Percentiles rank a stretch among this genome's conserved stretches.
These are phyloP conservation scores for Diaporthe vaccinii DNA, from an alignment of 2,329 filamentous ascomycete species.

Conservation along the genomic window DNA sequence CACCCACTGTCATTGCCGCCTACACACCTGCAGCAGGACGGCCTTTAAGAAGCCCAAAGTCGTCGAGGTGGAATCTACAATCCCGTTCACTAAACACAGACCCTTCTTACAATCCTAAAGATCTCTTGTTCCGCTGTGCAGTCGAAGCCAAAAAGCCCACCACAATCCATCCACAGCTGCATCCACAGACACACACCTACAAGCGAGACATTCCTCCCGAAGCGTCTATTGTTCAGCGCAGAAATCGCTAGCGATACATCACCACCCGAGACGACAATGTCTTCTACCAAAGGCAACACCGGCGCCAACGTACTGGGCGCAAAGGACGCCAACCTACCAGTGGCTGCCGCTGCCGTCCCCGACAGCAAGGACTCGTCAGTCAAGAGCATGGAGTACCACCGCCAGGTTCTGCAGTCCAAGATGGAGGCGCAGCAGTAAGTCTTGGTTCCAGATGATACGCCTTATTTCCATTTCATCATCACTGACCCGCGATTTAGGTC, in stretches of 20 bases:
- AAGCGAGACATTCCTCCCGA: background rate
- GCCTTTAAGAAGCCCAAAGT: slow-evolving; percentile 30
- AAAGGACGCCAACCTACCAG: slow-evolving; percentile 74
- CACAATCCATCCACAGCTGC: background rate
- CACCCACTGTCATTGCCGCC: background rate
- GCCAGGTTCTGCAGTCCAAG: slow-evolving; percentile 80
- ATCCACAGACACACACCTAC: slow-evolving; percentile 3
- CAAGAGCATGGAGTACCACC: slow-evolving; percentile 83
- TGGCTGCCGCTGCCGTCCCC: slow-evolving; percentile 52
- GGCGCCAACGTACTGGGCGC: slow-evolving; percentile 69
- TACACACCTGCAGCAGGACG: background rate
- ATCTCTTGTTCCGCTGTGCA: slow-evolving; percentile 1
- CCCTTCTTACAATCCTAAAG: slow-evolving; percentile 20
- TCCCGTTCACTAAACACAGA: slow-evolving; percentile 6
- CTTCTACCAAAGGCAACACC: slow-evolving; percentile 46
- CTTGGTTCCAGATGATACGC: background rate
- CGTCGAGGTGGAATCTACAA: slow-evolving; percentile 1
- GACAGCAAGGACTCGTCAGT: slow-evolving; percentile 55
- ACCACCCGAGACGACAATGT: slow-evolving; percentile 61
- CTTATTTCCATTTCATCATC: background rate
- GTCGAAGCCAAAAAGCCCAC: background rate
- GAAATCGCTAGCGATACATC: slow-evolving; percentile 6
- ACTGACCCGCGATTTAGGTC: slow-evolving; percentile 31
- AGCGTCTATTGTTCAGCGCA: slow-evolving; percentile 16
- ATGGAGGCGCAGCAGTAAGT: slow-evolving; percentile 66